phyloP scores from a whole-genome alignment of 495 filamentous ascomycete genomes.

The Pyrenopolyporus hunteri region DNA sequence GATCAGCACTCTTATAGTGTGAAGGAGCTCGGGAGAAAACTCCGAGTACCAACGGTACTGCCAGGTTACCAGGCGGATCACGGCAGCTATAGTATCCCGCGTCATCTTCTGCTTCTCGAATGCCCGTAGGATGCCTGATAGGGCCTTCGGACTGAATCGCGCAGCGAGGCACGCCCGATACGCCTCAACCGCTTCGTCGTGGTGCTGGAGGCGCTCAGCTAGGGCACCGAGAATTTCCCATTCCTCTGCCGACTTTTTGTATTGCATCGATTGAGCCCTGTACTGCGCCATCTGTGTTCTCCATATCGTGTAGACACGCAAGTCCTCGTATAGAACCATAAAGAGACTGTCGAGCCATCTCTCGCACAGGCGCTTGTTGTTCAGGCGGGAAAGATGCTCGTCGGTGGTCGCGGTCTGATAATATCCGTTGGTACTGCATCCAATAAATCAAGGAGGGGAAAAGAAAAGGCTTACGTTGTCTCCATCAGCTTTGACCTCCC shows the following conservation, averaged over 20 bases:
- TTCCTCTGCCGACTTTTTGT: slow-evolving; percentile 94
- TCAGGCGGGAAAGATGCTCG: slow-evolving; percentile 71
- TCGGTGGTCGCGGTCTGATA: slow-evolving; percentile 50
- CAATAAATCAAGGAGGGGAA: background rate
- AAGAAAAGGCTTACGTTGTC: slow-evolving; percentile 68
- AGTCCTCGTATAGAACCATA: slow-evolving; percentile 98
- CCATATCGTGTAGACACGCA: slow-evolving; percentile 99
- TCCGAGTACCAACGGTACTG: slow-evolving; percentile 99
- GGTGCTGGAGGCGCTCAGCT: slow-evolving; percentile 88
- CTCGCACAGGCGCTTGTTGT: slow-evolving; percentile 95
- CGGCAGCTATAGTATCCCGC: slow-evolving; percentile 72
- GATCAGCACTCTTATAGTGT: slow-evolving; percentile 86
- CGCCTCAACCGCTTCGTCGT: slow-evolving; percentile 87
- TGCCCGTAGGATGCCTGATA: slow-evolving; percentile 79
- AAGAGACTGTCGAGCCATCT: slow-evolving; percentile 98
- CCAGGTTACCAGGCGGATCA: slow-evolving; percentile 93
- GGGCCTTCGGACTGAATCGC: slow-evolving; percentile 88
- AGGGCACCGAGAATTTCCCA: slow-evolving; percentile 98
- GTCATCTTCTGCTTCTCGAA: slow-evolving; percentile 76
- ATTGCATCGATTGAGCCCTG: slow-evolving; percentile 84
- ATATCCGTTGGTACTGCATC: slow-evolving; percentile 7
- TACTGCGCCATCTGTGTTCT: slow-evolving; percentile 95
- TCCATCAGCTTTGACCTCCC: slow-evolving; percentile 76
- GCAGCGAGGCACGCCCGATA: slow-evolving; percentile 82
- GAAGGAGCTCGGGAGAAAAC: slow-evolving; percentile 91